Evolutionary conservation across 2,329 filamentous ascomycete genomes (phyloP), one percentile per base, ranked within the genome.

Genomic region (Zymoseptoria crescenta): DNA sequence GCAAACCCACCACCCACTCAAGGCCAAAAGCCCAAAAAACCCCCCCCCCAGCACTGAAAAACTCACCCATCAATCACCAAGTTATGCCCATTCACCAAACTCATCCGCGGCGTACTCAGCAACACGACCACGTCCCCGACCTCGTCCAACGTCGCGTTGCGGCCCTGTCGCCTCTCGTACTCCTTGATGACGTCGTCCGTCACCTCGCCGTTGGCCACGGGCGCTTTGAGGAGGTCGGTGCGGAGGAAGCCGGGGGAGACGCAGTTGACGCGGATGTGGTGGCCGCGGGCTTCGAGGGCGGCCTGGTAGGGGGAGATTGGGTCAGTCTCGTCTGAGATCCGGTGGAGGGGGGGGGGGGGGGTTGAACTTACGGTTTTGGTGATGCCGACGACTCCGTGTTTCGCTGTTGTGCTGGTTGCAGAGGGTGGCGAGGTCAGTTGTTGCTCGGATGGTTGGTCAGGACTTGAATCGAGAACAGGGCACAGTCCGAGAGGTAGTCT

Each of bases 341-440:
- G 29, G 29, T 3, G 29, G 10, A 30, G 29, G 8, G 29, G 29
- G 29, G 8, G 29, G 8, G 10, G 35, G 35, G 16, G 35, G 2
- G 2, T 24, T 2, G n/a, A 20, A 53, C 58, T 56, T 16, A 62
- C 64, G n/a, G 67, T 59, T 55, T 75, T 75, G 19, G 76, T 77
- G 52, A 78, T 63, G 2, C 74, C 76, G 19, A 77, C 62, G 1
- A 78, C 59, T 2, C 72, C 76, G 63, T 77, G 75, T 63, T 78
- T 78, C 8, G 71, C 64, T 1, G 69, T 64, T 0, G 70, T 73
- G 57, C 77, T 77, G 2, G 4, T 24, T 24, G 24, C 24, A 24
- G 24, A 24, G 24, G 24, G 24, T 24, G 24, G 2, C 24, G 4
- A 24, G 24, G 24, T 24, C 24, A 24, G 24, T 24, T 4, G 24